Conservation (phyloP, 495 filamentous ascomycete species). For the Trichocladium antarcticum region DNA sequence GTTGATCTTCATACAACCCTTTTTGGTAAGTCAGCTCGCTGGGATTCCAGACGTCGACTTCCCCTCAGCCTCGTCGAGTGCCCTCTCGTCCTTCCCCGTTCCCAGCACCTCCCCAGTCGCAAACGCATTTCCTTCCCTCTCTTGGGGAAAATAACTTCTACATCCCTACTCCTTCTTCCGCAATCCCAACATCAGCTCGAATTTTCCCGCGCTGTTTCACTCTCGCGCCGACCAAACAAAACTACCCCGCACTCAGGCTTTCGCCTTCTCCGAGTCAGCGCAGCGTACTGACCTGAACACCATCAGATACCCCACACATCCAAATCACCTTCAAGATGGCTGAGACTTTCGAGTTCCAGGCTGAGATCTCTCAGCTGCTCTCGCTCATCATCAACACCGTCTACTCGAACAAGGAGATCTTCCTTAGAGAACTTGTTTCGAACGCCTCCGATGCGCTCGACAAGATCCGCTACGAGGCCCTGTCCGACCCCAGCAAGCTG, state of each 20-base stretch:
- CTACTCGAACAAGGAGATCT: constrained; percentile 99
- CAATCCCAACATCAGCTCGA: background rate
- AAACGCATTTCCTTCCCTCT: background rate
- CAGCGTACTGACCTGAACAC: constrained; percentile 5
- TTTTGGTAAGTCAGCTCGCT: constrained; percentile 18
- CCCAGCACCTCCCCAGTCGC: background rate
- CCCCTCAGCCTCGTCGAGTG: constrained; percentile 2
- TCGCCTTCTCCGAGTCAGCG: background rate
- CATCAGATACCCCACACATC: constrained; percentile 20
- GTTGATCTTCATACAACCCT: background rate
- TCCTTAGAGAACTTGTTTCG: constrained; percentile 93
- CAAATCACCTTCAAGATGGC: constrained; percentile 54
- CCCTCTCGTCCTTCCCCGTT: background rate
- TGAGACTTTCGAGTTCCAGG: constrained; percentile 99
- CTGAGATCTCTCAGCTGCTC: constrained; percentile 99
- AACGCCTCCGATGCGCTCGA: constrained; percentile 97
- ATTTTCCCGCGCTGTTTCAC: background rate
- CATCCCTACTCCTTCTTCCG: background rate
- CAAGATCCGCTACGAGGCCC: constrained; percentile 98
- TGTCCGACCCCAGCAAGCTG: constrained; percentile 94
- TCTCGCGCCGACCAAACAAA: background rate
- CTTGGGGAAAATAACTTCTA: no score
- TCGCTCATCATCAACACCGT: constrained; percentile 99
- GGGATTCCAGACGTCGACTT: background rate
- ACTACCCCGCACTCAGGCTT: background rate